These are phyloP conservation scores for Zopfia rhizophila DNA, from an alignment of 2,329 filamentous ascomycete genomes.

Conservation along the genomic window DNA sequence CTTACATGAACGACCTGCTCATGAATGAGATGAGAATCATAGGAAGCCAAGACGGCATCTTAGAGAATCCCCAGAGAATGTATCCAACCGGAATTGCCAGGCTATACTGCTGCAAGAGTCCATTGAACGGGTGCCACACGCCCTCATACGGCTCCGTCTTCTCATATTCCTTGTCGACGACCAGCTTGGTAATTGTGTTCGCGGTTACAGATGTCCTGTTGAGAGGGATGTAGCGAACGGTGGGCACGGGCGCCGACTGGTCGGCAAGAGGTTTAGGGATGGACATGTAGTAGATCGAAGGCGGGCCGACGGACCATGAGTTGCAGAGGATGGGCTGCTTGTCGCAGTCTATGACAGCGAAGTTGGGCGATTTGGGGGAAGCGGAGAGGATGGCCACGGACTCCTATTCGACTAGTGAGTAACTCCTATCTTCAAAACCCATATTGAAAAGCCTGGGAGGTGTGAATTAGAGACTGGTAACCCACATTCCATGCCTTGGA, in stretches of 20 bases:
- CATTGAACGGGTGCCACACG: conserved; percentile 80
- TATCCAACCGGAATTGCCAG: conserved; percentile 74
- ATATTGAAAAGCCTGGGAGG: not conserved
- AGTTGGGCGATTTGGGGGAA: conserved; percentile 70
- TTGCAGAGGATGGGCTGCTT: conserved; percentile 79
- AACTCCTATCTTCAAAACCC: no score
- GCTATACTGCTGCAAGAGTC: conserved; percentile 70
- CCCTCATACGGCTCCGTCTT: conserved; percentile 67
- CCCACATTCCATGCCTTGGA: conserved; percentile 69
- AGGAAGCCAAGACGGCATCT: conserved; percentile 75
- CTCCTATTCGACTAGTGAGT: conserved; percentile 58
- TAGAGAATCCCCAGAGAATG: conserved; percentile 69
- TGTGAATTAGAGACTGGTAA: conserved; percentile 54
- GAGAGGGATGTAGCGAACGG: conserved; percentile 72
- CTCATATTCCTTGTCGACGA: conserved; percentile 68
- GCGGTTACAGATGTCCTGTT: conserved; percentile 76
- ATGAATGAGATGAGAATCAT: conserved; percentile 80
- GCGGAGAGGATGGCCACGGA: conserved; percentile 71
- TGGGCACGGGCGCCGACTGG: conserved; percentile 70
- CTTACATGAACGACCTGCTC: conserved; percentile 81
- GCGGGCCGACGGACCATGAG: conserved; percentile 73
- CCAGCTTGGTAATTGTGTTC: conserved; percentile 70
- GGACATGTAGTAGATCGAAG: conserved; percentile 72
- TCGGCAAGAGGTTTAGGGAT: conserved; percentile 69
- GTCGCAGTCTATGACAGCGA: conserved; percentile 79